Conservation (phyloP, 2,329 filamentous ascomycete genomes). For the Zarea fungicola region DNA sequence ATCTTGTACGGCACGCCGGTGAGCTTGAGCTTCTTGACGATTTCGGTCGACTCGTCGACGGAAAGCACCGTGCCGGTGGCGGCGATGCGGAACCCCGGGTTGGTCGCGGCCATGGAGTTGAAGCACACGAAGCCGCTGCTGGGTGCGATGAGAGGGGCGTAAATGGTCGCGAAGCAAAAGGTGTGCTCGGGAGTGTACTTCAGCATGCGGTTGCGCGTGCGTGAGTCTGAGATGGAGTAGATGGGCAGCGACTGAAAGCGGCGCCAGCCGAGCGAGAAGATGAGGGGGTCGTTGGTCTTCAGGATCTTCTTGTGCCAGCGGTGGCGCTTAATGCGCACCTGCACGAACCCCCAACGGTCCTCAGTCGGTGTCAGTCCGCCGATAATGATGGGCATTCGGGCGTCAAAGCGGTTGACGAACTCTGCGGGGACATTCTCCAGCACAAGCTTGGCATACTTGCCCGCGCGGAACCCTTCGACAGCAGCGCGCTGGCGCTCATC, state of each 20-base stretch:
- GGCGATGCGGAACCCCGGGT: conserved; percentile 86
- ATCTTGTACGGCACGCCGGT: conserved; percentile 94
- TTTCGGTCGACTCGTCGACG: conserved; percentile 93
- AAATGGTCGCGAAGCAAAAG: conserved; percentile 97
- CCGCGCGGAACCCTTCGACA: conserved; percentile 86
- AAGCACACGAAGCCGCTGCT: conserved; percentile 95
- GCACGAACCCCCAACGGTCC: conserved; percentile 91
- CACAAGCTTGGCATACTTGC: conserved; percentile 88
- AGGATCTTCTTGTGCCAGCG: conserved; percentile 99
- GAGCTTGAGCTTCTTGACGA: conserved; percentile 98
- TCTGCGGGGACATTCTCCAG: conserved; percentile 86
- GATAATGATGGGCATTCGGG: conserved; percentile 77
- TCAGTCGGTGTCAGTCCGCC: conserved; percentile 92
- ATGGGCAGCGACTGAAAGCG: conserved; percentile 89
- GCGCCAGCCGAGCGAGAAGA: conserved; percentile 94
- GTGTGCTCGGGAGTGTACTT: conserved; percentile 99
- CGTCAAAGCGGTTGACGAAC: conserved; percentile 77
- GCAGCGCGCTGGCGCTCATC: conserved; percentile 77
- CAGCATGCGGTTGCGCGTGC: conserved; percentile 92
- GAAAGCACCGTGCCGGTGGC: conserved; percentile 90
- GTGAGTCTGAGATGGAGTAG: conserved; percentile 91
- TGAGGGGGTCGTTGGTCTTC: conserved; percentile 95
- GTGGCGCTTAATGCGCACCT: conserved; percentile 94
- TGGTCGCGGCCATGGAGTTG: conserved; percentile 78
- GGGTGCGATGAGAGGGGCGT: conserved; percentile 88